Evolutionary conservation across 345 rosid genomes (phyloP), one percentile per base, ranked within the genome.

Genomic region (Moricandia arvensis): DNA sequence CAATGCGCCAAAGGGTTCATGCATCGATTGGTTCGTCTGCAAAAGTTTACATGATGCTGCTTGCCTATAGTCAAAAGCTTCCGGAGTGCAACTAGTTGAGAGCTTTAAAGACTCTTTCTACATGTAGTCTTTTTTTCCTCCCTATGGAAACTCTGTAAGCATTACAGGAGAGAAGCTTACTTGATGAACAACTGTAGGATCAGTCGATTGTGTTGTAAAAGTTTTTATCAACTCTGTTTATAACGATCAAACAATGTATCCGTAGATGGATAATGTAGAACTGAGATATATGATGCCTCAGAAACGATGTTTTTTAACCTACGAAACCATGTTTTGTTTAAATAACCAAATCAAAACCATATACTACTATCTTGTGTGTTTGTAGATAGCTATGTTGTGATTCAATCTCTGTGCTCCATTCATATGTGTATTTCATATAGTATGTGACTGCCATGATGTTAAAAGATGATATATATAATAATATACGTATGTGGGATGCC

Each of bases 11-110:
- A 34, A 83, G 75, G 21, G 81, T 89, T 37, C 33, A 81, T 7
- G 87, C 90, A 43, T 71, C 77, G 0, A 61, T 87, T 13, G 99
- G 99, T 66, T 87, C 93, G 1, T 88, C 97, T 1, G 97, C 97
- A 0, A 85, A 89, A 83, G 97, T 88, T 65, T 92, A 84, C 57
- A 83, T 88, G 26, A 90, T 92, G 96, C 92, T 89, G 62, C 85
- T 94, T 71, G 83, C 77, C 2, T 91, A 91, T 71, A 79, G 90
- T 63, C 87, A 91, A 9, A 91, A 86, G 78, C 71, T 27, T 63
- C 78, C 65, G 0, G 54, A 73, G 49, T 67, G 71, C 60, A 75
- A 63, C 63, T n/a, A n/a, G n/a, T n/a, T n/a, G n/a, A n/a, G n/a
- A n/a, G n/a, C 54, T 61, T 35, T 7, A 12, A n/a, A 18, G 45